phyloP scores from a whole-genome alignment of 2,329 filamentous ascomycete genomes.

The Capronia coronata region DNA sequence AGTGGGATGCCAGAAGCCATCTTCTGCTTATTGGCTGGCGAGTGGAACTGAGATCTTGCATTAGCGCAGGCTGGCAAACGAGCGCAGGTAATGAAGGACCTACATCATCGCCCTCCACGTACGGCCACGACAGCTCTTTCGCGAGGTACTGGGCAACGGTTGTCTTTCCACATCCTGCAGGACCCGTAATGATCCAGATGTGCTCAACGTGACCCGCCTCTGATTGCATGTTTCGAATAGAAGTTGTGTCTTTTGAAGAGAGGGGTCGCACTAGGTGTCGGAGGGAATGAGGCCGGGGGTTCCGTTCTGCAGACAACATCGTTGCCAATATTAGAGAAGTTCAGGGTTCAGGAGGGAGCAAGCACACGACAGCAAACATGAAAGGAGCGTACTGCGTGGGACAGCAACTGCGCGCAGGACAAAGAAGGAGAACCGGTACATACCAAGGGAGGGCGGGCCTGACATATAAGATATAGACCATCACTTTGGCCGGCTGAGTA shows the following conservation, averaged over 20 bases:
- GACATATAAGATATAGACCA: constrained; percentile 7
- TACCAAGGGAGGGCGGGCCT: constrained; percentile 3
- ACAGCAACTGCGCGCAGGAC: neutral
- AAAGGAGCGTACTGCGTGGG: neutral
- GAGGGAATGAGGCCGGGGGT: constrained; percentile 15
- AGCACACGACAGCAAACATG: constrained; percentile 6
- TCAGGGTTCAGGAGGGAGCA: constrained; percentile 7
- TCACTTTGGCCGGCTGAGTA: constrained; percentile 1
- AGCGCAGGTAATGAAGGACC: constrained; percentile 30
- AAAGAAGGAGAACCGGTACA: constrained; percentile 1
- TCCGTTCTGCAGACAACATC: constrained; percentile 39
- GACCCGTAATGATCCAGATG: constrained; percentile 75
- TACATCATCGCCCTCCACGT: constrained; percentile 74
- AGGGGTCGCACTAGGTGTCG: constrained; percentile 12
- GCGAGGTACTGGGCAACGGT: constrained; percentile 64
- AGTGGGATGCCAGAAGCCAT: constrained; percentile 80
- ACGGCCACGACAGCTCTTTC: constrained; percentile 57
- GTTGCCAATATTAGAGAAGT: constrained; percentile 20
- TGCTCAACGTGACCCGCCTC: constrained; percentile 46
- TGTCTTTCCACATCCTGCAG: constrained; percentile 72
- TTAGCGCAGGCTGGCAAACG: constrained; percentile 14
- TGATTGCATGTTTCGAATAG: constrained; percentile 20
- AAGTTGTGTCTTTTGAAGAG: constrained; percentile 4
- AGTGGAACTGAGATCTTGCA: constrained; percentile 37
- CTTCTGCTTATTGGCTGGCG: constrained; percentile 73